phyloP scores from a whole-genome alignment of 306 rosid species.

The Mimosa bimucronata region DNA sequence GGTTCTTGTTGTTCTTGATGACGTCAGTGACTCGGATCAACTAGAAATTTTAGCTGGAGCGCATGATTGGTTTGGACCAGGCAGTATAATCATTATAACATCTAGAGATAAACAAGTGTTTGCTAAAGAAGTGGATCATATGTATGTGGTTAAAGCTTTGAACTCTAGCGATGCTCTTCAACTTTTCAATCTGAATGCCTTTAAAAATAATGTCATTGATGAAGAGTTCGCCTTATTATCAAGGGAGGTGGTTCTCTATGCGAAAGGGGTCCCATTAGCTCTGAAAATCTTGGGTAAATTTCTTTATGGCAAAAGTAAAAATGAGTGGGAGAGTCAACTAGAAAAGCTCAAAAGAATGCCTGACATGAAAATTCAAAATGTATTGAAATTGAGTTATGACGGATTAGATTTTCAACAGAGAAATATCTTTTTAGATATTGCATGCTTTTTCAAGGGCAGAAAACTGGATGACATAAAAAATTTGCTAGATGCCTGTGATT shows the following conservation, averaged over 20 bases:
- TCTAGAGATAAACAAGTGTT: neutral
- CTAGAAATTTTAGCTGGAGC: neutral
- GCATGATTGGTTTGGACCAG: neutral
- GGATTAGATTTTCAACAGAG: neutral
- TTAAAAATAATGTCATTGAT: neutral
- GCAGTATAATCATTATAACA: neutral
- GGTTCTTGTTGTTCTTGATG: conserved; percentile 14
- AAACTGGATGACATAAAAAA: neutral
- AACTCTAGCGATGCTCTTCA: neutral
- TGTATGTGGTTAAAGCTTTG: neutral
- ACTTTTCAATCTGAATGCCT: neutral
- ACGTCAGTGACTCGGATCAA: neutral
- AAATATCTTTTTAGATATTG: neutral
- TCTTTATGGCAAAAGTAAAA: neutral
- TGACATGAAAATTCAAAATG: neutral
- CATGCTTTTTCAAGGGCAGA: neutral
- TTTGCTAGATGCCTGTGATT: conserved; percentile 34
- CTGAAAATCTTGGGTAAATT: neutral
- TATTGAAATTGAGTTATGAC: neutral
- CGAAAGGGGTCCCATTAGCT: neutral
- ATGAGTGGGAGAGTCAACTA: neutral
- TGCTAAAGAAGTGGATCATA: neutral
- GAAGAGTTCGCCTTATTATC: neutral
- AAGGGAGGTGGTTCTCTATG: neutral
- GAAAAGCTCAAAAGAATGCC: neutral